phyloP scores from a whole-genome alignment of 257 asterid genomes.

The Solanum dulcamara region DNA sequence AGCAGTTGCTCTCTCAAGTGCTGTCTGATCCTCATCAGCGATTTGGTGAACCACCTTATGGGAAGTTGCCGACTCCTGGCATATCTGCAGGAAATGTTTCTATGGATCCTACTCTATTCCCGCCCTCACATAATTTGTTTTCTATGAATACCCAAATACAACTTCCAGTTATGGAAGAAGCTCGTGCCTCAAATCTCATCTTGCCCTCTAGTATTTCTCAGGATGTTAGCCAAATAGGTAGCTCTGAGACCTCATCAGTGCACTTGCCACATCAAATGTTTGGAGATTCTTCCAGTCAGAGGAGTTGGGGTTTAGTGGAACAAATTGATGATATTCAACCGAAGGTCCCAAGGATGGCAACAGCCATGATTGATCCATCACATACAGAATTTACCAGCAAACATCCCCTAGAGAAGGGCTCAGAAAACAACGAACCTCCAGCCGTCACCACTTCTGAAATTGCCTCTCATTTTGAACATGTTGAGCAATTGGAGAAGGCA shows the following conservation, averaged over 20 bases:
- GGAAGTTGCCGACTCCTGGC: constrained; percentile 40
- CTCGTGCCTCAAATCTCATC: constrained; percentile 21
- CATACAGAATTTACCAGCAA: constrained; percentile 15
- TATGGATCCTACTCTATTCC: constrained; percentile 38
- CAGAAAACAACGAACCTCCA: constrained; percentile 20
- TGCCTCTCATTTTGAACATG: constrained; percentile 17
- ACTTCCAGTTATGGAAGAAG: constrained; percentile 27
- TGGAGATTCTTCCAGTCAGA: constrained; percentile 21
- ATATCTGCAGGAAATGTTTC: constrained; percentile 36
- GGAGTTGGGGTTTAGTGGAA: constrained; percentile 31
- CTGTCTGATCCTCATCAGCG: constrained; percentile 50
- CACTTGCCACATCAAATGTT: constrained; percentile 44
- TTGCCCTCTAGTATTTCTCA: constrained; percentile 36
- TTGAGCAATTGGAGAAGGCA: constrained; percentile 18
- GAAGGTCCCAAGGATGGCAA: constrained; percentile 4
- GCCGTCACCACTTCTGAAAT: constrained; percentile 12
- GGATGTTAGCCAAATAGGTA: constrained; percentile 29
- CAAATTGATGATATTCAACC: constrained; percentile 25
- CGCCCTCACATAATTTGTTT: constrained; percentile 38
- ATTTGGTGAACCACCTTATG: constrained; percentile 38
- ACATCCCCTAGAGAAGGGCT: constrained; percentile 11
- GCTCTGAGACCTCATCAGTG: constrained; percentile 27
- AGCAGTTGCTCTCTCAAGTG: constrained; percentile 64
- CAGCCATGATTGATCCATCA: constrained; percentile 16
- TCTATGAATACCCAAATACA: constrained; percentile 36